phyloP scores from a whole-genome alignment of 805 yeast genomes.

The Priceomyces fermenticarens region DNA sequence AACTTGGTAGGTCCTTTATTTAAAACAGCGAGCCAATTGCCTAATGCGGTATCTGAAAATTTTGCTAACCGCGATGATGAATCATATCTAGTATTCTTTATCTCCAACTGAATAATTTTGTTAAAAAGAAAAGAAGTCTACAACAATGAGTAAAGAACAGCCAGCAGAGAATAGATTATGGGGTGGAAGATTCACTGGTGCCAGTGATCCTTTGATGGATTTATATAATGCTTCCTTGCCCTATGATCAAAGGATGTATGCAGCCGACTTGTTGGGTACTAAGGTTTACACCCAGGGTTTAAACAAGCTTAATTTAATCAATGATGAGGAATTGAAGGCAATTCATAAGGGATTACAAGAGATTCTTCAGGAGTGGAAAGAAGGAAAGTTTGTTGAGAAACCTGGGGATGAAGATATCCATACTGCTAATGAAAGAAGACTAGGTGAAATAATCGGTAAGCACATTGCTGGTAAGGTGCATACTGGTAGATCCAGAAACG shows the following conservation, averaged over 20 bases:
- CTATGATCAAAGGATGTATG: conserved; percentile 91
- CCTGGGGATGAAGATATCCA: conserved; percentile 97
- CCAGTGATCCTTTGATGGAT: conserved; percentile 96
- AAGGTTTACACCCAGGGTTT: conserved; percentile 89
- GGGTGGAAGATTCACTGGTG: conserved; percentile 99
- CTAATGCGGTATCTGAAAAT: conserved; percentile 2
- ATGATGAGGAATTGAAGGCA: conserved; percentile 66
- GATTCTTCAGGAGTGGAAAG: conserved; percentile 81
- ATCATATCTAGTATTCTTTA: conserved; percentile 3
- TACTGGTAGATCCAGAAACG: conserved; percentile 98
- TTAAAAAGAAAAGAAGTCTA: not conserved
- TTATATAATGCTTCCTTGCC: conserved; percentile 95
- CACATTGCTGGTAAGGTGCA: conserved; percentile 96
- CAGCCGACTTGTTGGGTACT: conserved; percentile 92
- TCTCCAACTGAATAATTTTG: not conserved
- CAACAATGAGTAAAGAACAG: conserved; percentile 30
- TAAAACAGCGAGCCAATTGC: not conserved
- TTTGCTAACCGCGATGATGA: conserved; percentile 8
- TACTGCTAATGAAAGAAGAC: conserved; percentile 96
- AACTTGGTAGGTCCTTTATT: too few species aligned
- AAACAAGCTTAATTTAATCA: conserved; percentile 71
- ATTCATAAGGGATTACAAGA: conserved; percentile 79
- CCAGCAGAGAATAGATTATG: conserved; percentile 76
- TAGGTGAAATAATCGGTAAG: conserved; percentile 94
- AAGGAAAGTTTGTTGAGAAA: conserved; percentile 63